Percentiles rank a stretch among this genome's conserved stretches.
Conservation (phyloP, 1,284 basidiomycete genomes). For the Golubevia sp. region DNA sequence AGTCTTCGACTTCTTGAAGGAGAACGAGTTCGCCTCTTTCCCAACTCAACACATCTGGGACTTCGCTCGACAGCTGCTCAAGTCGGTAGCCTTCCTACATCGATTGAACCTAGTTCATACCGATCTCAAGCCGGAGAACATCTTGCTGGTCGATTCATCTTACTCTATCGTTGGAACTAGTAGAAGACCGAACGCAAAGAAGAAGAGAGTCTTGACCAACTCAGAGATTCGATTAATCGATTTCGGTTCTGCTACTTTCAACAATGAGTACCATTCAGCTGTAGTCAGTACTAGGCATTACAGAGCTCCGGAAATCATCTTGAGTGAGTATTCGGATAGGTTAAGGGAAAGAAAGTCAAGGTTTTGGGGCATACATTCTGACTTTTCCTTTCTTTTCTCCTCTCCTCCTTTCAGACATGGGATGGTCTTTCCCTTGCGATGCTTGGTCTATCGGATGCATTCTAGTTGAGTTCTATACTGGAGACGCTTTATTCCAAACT, state of each 20-base stretch:
- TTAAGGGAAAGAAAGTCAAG: neutral
- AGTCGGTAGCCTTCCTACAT: conserved; percentile 58
- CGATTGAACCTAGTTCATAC: conserved; percentile 54
- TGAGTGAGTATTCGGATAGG: conserved; percentile 29
- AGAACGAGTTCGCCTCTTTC: conserved; percentile 58
- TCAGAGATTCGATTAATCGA: conserved; percentile 60
- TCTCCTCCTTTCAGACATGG: conserved; percentile 26
- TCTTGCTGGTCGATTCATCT: conserved; percentile 48
- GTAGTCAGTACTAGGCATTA: conserved; percentile 61
- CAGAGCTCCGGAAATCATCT: conserved; percentile 60
- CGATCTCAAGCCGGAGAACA: conserved; percentile 61
- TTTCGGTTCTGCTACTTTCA: conserved; percentile 59
- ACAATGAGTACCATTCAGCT: conserved; percentile 59
- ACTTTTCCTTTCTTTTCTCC: neutral
- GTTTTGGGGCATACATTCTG: neutral
- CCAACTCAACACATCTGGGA: conserved; percentile 54
- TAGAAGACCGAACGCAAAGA: conserved; percentile 8
- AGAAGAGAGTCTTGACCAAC: conserved; percentile 36
- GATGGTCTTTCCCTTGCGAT: conserved; percentile 61
- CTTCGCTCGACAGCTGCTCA: conserved; percentile 57
- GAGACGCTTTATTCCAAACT: conserved; percentile 61
- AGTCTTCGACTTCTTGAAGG: conserved; percentile 61
- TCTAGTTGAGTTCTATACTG: conserved; percentile 59
- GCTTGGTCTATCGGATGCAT: conserved; percentile 61
- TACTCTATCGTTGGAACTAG: conserved; percentile 32